Conservation (phyloP, 2,329 filamentous ascomycete species). For the Botrytis pseudocinerea region DNA sequence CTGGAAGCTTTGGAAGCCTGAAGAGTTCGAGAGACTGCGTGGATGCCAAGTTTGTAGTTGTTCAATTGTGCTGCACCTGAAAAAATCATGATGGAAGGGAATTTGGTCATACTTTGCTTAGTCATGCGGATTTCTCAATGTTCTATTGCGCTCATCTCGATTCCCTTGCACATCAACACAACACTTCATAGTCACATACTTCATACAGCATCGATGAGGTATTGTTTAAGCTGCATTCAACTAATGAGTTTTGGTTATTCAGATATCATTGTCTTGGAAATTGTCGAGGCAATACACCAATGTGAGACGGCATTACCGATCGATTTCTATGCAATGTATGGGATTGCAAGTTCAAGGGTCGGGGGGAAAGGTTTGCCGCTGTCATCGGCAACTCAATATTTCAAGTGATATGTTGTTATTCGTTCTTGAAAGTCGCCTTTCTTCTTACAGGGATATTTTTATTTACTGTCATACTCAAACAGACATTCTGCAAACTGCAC, state of each 20-base stretch:
- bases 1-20: fast-evolving
- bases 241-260: not conserved
- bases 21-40: not conserved
- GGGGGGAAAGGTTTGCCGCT: not conserved
- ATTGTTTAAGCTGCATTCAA: too few species aligned
- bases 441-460: not conserved
- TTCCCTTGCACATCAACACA: not conserved
- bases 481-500: not conserved
- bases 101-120: not conserved
- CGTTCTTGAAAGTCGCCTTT: not conserved
- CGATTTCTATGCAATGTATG: not conserved
- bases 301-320: not conserved
- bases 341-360: not conserved
- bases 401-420: not conserved
- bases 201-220: not conserved
- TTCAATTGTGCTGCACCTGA: not conserved
- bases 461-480: not conserved
- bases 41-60: not conserved
- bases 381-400: not conserved
- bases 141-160: not conserved
- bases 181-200: not conserved
- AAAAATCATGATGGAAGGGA: not conserved
- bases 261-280: not conserved
- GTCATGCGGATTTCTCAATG: not conserved
- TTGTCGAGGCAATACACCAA: not conserved